Evolutionary conservation across 176 grass and related monocot species (phyloP), one percentile per base, ranked within the genome.

Genomic region (Eleusine indica): DNA sequence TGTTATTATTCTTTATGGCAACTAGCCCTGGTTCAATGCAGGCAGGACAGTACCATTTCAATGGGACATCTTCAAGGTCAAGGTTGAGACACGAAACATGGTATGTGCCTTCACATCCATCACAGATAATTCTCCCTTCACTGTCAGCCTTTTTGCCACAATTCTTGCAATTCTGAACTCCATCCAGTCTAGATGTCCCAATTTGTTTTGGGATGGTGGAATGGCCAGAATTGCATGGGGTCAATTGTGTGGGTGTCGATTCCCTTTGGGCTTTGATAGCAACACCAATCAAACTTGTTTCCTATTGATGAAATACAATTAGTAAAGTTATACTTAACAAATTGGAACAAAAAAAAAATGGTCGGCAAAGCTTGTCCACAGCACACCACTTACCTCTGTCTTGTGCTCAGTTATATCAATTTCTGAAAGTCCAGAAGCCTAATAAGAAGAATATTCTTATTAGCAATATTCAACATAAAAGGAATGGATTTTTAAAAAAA

Each of bases 61-160:
- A 84, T 29, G 91, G 91, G 53, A 90, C 79, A 66, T 83, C 79
- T 70, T 81, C 85, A 41, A 96, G 48, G 43, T 82, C 54, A 73
- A 86, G 89, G 75, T 86, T 83, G 13, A 95, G 85, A 75, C 96
- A 99, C 4, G 88, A 88, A 83, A 99, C 81, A 85, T 96, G 96
- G 81, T 92, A 96, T 13, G 67, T 54, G 16, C 87, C 87, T 71
- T 99, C 89, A 76, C 96, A 96, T 70, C 81, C 68, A 90, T 94
- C 91, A 54, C 93, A 99, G 32, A 96, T 92, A 80, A 99, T 90
- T 76, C 89, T 88, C 64, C 82, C 74, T 65, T 82, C 73, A 68
- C 78, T 91, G 4, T 91, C 77, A 41, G 84, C 89, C 57, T 79
- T 87, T 42, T 57, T 75, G 37, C 88, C 89, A 83, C 96, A 99